Conservation (phyloP, 2,329 filamentous ascomycete genomes). For the Penicillium palitans region DNA sequence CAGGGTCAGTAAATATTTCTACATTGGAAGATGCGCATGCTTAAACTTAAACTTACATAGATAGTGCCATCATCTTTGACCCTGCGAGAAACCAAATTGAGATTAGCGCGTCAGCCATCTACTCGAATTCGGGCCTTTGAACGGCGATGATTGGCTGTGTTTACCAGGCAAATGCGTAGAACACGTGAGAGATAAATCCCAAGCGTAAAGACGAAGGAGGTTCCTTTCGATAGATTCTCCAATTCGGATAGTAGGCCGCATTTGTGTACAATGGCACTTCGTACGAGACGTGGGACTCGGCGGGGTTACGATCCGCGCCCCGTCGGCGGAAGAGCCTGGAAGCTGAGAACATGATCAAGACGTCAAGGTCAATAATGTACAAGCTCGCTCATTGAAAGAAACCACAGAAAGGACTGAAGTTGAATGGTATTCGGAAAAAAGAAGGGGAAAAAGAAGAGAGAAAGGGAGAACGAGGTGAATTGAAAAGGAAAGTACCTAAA, state of each 20-base stretch:
- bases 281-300: conserved; percentile 25
- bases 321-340: conserved; percentile 22
- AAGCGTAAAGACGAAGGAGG: conserved; percentile 73
- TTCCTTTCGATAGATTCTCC: conserved; percentile 69
- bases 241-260: conserved; percentile 83
- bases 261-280: conserved; percentile 56
- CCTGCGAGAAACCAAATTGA: conserved; percentile 43
- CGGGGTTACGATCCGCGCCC: conserved; percentile 20
- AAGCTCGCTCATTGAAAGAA: neutral
- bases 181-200: conserved; percentile 75
- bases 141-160: conserved; percentile 22
- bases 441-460: neutral
- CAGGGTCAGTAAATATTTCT: conserved; percentile 4
- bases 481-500: neutral
- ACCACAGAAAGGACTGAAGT: neutral
- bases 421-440: neutral
- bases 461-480: conserved; percentile 4
- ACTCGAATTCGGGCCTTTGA: neutral
- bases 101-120: conserved; percentile 27
- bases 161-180: conserved; percentile 75
- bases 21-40: neutral
- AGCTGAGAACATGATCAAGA: conserved; percentile 22
- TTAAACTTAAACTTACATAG: conserved; percentile 58
- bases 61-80: conserved; percentile 71
- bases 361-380: neutral